Percentiles rank a stretch among this genome's conserved stretches.
These are phyloP conservation scores for Nannochloris sp. DNA, from an alignment of 139 green algal species.

Conservation along the genomic window DNA sequence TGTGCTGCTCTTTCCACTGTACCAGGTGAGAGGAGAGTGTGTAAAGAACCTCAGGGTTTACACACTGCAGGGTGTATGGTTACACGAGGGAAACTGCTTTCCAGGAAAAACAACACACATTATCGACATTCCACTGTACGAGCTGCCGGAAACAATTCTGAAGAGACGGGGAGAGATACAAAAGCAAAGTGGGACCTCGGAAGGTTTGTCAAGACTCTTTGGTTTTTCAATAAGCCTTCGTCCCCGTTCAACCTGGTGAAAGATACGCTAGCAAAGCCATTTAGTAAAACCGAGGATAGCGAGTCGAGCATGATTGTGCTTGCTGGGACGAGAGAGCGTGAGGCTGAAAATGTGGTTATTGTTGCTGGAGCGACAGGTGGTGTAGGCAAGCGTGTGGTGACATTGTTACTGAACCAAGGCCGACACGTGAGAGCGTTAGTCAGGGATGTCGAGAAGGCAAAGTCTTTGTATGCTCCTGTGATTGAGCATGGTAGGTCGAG, in stretches of 20 bases:
- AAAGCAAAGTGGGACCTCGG: conserved; percentile 56
- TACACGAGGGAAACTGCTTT: too few species aligned
- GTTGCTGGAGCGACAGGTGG: conserved; percentile 67
- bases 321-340: not conserved
- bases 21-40: too few species aligned
- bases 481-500: conserved; percentile 33
- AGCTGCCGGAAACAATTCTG: too few species aligned
- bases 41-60: too few species aligned
- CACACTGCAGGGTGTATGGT: too few species aligned
- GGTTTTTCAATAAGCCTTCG: conserved; percentile 67
- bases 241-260: conserved; percentile 16
- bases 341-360: conserved; percentile 9
- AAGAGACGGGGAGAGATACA: too few species aligned
- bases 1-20: too few species aligned
- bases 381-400: conserved; percentile 70
- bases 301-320: not conserved
- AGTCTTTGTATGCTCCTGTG: conserved; percentile 22
- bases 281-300: conserved; percentile 6
- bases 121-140: too few species aligned
- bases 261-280: conserved; percentile 11
- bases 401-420: conserved; percentile 48
- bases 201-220: conserved; percentile 63
- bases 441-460: conserved; percentile 50
- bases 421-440: conserved; percentile 65
- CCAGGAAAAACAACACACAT: too few species aligned